Evolutionary conservation across 495 filamentous ascomycete genomes (phyloP).

Genomic region (Clavariopsis aquatica): DNA sequence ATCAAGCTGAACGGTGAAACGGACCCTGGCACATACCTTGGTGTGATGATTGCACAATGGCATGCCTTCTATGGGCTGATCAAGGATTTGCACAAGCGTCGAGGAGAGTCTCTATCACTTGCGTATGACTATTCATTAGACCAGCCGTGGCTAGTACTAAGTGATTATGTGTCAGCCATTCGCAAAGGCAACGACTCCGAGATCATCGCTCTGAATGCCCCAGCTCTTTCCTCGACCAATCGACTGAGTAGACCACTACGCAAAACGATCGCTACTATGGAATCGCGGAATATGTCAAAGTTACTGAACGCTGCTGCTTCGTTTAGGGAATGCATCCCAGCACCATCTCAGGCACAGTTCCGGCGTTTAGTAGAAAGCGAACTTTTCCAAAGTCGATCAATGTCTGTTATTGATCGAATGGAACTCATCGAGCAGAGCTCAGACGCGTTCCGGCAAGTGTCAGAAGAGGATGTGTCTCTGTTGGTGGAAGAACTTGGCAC

Average conservation of each 20-base stretch:
- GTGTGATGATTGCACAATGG: slow-evolving; percentile 80
- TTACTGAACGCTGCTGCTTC: slow-evolving; percentile 29
- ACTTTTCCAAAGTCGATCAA: slow-evolving; percentile 66
- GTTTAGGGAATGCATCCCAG: slow-evolving; percentile 25
- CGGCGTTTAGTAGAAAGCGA: slow-evolving; percentile 50
- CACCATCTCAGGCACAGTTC: slow-evolving; percentile 23
- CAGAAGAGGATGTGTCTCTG: slow-evolving; percentile 64
- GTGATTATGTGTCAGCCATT: slow-evolving; percentile 75
- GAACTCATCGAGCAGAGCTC: slow-evolving; percentile 69
- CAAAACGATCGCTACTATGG: slow-evolving; percentile 6
- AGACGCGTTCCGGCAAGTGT: slow-evolving; percentile 70
- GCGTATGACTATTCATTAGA: slow-evolving; percentile 68
- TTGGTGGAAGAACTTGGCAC: slow-evolving; percentile 48
- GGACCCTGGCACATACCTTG: slow-evolving; percentile 70
- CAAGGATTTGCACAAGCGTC: slow-evolving; percentile 79
- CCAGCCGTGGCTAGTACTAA: slow-evolving; percentile 78
- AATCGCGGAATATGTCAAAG: slow-evolving; percentile 18
- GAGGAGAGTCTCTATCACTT: slow-evolving; percentile 75
- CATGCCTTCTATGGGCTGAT: slow-evolving; percentile 82
- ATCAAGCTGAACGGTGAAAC: slow-evolving; percentile 61
- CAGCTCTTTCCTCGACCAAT: slow-evolving; percentile 21
- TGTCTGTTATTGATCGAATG: slow-evolving; percentile 68
- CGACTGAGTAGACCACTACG: slow-evolving; percentile 12
- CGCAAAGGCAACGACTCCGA: slow-evolving; percentile 79
- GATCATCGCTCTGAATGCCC: slow-evolving; percentile 60